Base-by-base conservation (phyloP, 2,329 filamentous ascomycete genomes). In the Claviceps purpurea region DNA sequence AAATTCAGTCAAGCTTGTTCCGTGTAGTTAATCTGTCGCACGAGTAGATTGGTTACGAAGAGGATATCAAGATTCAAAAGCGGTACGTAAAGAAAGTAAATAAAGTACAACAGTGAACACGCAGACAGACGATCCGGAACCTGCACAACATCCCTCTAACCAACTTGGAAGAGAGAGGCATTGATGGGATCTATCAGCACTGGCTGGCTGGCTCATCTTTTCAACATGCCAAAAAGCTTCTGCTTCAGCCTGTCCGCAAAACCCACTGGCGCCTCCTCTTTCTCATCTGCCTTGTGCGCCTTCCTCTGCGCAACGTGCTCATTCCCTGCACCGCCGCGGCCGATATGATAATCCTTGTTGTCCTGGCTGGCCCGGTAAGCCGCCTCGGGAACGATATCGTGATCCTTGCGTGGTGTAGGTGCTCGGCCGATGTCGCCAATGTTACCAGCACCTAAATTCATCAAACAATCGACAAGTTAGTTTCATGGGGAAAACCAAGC, bases 251-350 rank as follows among this genome's bases (percentile, higher is more conserved):
- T 78, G 60, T 81, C 77, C 18, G 77, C 77, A 53, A 81, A 60
- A 37, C 77, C 68, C 47, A 66, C 59, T 51, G 68, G 67, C 8
- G 64, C 57, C 39, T 56, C 58, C n/a, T 54, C 54, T 30, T 30
- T 30, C 38, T 56, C 52, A 37, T 57, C 49, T 42, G 60, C 59
- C 57, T 65, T 60, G 24, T 64, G 60, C 16, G 41, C 22, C 51
- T 61, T 61, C 58, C 64, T 62, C 54, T 67, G 58, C 11, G 61
- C 62, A 46, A 68, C 57, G 58, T 74, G 69, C 62, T 74, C 75
- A 63, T 82, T 82, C 50, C 78, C 79, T 10, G 74, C 77, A 53
- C 79, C 79, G 60, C 79, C 79, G 37, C 79, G 78, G 52, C 79
- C 79, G 42, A 73, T 74, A 67, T 82, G 78, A 64, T 72, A 76